Conservation (phyloP, 1,284 basidiomycete species). For the Schizophyllum commune region DNA sequence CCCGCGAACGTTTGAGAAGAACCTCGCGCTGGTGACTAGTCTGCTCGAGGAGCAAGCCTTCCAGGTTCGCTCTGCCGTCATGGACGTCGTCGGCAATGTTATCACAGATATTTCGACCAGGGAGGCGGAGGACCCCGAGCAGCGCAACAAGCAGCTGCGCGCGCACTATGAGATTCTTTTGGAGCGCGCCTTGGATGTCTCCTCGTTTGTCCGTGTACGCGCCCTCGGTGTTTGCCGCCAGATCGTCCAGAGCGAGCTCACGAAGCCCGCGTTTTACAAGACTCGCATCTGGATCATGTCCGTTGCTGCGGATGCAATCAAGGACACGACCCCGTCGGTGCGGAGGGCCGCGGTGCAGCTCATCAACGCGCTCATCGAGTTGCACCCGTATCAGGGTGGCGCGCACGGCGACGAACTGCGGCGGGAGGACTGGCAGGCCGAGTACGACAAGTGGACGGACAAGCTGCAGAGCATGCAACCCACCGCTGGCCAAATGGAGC, state of each 20-base stretch:
- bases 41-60: not conserved
- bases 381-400: constrained; percentile 82
- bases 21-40: constrained; percentile 65
- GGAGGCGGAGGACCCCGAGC: constrained; percentile 43
- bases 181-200: constrained; percentile 83
- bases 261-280: constrained; percentile 70
- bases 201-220: constrained; percentile 88
- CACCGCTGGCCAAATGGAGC: constrained; percentile 15
- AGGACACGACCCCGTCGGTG: constrained; percentile 88
- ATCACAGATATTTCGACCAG: constrained; percentile 70
- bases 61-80: constrained; percentile 42
- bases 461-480: constrained; percentile 5
- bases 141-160: constrained; percentile 72
- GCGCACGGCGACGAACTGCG: constrained; percentile 83
- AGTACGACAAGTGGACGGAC: constrained; percentile 51
- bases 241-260: constrained; percentile 61
- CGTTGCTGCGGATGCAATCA: constrained; percentile 72
- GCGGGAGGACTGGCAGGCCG: constrained; percentile 65
- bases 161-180: constrained; percentile 80
- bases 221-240: constrained; percentile 74
- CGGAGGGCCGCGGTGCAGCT: constrained; percentile 80
- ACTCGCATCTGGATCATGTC: constrained; percentile 75
- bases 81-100: constrained; percentile 79
- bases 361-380: constrained; percentile 72
- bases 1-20: constrained; percentile 88